Evolutionary conservation across 805 yeast species (phyloP).

Genomic region (Wickerhamia fluorescens): DNA sequence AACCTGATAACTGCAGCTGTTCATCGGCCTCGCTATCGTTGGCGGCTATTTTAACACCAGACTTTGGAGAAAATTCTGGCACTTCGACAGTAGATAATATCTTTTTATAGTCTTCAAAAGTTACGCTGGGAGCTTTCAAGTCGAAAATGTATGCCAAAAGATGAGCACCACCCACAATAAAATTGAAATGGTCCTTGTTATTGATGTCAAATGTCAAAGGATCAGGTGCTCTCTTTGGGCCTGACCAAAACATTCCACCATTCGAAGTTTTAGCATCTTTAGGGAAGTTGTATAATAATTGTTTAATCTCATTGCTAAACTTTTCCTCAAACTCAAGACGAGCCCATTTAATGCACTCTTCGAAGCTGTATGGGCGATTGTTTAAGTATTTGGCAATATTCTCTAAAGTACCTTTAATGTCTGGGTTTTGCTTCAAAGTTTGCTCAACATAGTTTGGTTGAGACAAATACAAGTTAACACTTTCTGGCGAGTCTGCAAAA

Average conservation of each 20-base stretch:
- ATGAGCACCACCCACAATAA: constrained; percentile 84
- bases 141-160: constrained; percentile 89
- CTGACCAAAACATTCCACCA: constrained; percentile 96
- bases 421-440: constrained; percentile 86
- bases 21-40: constrained; percentile 87
- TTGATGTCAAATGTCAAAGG: constrained; percentile 74
- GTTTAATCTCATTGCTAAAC: constrained; percentile 80
- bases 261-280: constrained; percentile 82
- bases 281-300: constrained; percentile 91
- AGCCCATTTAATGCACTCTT: constrained; percentile 95
- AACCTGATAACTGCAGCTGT: constrained; percentile 41
- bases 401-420: constrained; percentile 79
- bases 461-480: constrained; percentile 81
- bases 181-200: constrained; percentile 73
- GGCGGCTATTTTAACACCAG: constrained; percentile 74
- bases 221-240: constrained; percentile 93
- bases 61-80: constrained; percentile 62
- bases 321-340: constrained; percentile 80
- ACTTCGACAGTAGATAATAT: constrained; percentile 42
- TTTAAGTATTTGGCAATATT: constrained; percentile 70
- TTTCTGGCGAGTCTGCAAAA: constrained; percentile 86
- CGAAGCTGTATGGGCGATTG: constrained; percentile 81
- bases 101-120: constrained; percentile 45
- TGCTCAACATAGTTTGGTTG: constrained; percentile 92
- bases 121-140: constrained; percentile 61